Evolutionary conservation across 768 basidiomycete genomes (phyloP), one percentile per base, ranked within the genome.

Genomic region (Scleroderma bovista): DNA sequence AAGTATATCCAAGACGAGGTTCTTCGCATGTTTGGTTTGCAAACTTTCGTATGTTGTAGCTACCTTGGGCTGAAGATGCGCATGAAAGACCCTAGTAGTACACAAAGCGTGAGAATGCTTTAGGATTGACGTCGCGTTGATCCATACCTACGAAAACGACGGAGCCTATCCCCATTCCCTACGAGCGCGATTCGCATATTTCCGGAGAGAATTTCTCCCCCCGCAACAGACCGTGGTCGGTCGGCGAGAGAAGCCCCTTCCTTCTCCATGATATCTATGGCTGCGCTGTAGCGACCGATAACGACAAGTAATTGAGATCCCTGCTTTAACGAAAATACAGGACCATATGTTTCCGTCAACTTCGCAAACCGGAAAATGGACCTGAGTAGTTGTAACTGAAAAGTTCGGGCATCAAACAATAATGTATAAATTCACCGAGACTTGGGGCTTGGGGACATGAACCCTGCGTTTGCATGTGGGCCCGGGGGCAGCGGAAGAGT

Each of bases 271-370:
- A 74, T 69, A 11, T 74, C 72, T 22, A 64, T 51, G 1, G 69
- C 73, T 5, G 69, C 70, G 59, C 37, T 51, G 38, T 65, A 48
- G 44, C 63, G 59, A 1, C 62, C 64, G 9, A 65, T 59, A 12
- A 65, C 19, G 1, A 65, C 48, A 11, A 54, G 59, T 3, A 50
- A 10, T 2, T 39, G 38, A 11, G 34, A 5, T 1, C 83, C 81
- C 54, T 78, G 75, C 6, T 73, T 70, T 1, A 84, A 60, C 0
- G 77, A 73, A 53, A 82, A 80, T 0, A 84, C 71, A 0, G 83
- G 81, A 0, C 83, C 83, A 55, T 83, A 83, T 51, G 73, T 57
- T 56, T 81, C 70, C 2, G 76, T 79, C 75, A 80, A 77, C 57
- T 77, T 71, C 31, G 82, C 76, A 43, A 80, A 81, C 23, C 26